These are phyloP conservation scores for Pedinophyceae sp. DNA, from an alignment of 139 green algal genomes.

Conservation along the genomic window DNA sequence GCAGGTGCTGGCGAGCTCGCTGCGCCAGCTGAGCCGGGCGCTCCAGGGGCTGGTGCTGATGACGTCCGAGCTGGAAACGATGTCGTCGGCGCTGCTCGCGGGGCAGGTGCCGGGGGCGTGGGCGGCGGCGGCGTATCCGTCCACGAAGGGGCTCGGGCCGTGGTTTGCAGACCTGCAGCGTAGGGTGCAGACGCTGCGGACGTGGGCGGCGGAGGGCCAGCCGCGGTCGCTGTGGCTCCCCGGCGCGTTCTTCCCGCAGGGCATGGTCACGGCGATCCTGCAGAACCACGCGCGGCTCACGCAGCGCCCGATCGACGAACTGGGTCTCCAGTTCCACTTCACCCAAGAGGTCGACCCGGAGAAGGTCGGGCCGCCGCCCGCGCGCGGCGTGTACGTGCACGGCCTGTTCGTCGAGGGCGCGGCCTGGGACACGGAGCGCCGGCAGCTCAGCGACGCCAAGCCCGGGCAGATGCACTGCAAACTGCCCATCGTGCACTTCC, in stretches of 20 bases:
- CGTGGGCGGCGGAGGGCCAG: not conserved
- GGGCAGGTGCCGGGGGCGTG: constrained; percentile 1
- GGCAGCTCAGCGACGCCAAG: not conserved
- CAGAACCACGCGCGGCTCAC: constrained; percentile 4
- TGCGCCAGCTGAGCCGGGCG: not conserved
- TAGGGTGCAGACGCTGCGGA: not conserved
- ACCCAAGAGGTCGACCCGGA: not conserved
- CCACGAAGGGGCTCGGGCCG: not conserved
- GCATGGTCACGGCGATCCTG: constrained; percentile 1
- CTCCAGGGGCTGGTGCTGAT: constrained; percentile 1
- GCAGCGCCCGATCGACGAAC: constrained; percentile 2
- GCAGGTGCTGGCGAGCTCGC: constrained; percentile 16
- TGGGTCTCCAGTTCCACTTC: not conserved
- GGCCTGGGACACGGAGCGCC: not conserved
- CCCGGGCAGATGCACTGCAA: not conserved
- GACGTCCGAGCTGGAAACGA: not conserved
- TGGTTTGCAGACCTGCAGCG: constrained; percentile 1
- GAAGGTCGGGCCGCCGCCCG: not conserved
- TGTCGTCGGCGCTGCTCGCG: constrained; percentile 1
- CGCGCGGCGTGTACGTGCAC: constrained; percentile 1
- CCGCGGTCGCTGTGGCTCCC: constrained; percentile 3
- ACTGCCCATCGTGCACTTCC: constrained; percentile 4
- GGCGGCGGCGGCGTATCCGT: not conserved
- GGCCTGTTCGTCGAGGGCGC: constrained; percentile 1
- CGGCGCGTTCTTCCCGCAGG: constrained; percentile 2